Base-by-base conservation (phyloP, 768 basidiomycete genomes). In the Amanita rubescens region DNA sequence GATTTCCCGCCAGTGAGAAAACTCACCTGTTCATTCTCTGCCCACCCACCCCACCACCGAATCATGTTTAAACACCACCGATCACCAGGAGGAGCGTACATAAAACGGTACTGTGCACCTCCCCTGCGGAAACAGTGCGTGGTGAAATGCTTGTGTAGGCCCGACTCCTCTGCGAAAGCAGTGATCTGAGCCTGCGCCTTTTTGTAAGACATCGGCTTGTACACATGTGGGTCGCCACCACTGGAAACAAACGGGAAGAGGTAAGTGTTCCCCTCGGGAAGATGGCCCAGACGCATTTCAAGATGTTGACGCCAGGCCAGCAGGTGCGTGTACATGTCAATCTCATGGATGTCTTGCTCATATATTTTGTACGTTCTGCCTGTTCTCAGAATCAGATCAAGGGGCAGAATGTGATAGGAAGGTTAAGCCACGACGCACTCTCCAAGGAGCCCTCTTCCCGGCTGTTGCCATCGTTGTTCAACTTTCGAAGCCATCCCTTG, bases 21-120 rank as follows among this genome's bases (percentile, higher is more conserved):
- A 60, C 67, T 30, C 41, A 73, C 72, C 39, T 69, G 62, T 54
- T 75, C 70, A 0, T 65, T 62, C n/a, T 60, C 59, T 11, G 71
- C 70, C 74, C 72, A 74, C 8, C 72, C 70, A 0, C 72, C 74
- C 72, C 74, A 76, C 74, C 73, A 75, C 5, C 59, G 61, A 5
- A 74, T 63, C 3, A 46, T 59, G 9, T 51, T 60, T 14, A 76
- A 55, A 0, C 67, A 62, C 73, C 75, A 76, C 2, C 64, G 57
- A 37, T 69, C 50, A 0, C 67, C 65, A 3, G 68, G 14, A 0
- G 68, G 72, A 1, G 72, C 69, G 54, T 58, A 67, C 62, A 74
- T 73, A 46, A 75, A 70, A 0, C 63, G 59, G 55, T 49, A 49
- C 19, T 49, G 48, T 1, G 34, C 33, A 1, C 48, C 48, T 15